Percentiles rank a stretch among this genome's conserved stretches.
Conservation (phyloP, 345 rosid species). For the Hevea brasiliensis region DNA sequence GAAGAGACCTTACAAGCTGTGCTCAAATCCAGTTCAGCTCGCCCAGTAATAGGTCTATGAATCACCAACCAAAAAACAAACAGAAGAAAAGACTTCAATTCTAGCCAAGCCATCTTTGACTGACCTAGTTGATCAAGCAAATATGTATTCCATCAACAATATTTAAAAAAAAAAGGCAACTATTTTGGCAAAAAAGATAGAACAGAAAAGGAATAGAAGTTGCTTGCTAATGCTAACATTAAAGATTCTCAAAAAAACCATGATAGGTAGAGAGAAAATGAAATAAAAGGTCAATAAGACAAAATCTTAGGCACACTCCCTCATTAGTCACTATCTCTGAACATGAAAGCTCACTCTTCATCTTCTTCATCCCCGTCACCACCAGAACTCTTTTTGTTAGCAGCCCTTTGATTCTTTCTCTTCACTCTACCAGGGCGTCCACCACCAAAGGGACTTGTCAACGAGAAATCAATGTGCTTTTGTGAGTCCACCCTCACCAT, state of each 20-base stretch:
- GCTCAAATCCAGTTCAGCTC: no score
- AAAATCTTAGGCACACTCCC: not conserved
- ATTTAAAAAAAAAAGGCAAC: not conserved
- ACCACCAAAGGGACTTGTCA: constrained; percentile 67
- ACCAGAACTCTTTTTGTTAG: constrained; percentile 19
- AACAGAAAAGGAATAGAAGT: not conserved
- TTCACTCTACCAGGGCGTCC: constrained; percentile 37
- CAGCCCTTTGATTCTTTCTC: constrained; percentile 21
- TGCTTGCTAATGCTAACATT: no score
- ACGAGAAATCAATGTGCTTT: constrained; percentile 69
- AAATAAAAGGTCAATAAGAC: not conserved
- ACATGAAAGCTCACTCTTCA: not conserved
- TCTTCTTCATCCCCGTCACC: constrained; percentile 21
- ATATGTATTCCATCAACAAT: not conserved
- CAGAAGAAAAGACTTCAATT: not conserved
- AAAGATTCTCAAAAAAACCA: not conserved
- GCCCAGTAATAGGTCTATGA: no score
- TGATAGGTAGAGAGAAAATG: not conserved
- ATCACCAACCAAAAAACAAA: not conserved
- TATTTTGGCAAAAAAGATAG: not conserved
- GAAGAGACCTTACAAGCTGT: no score
- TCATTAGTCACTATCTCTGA: not conserved
- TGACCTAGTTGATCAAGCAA: not conserved
- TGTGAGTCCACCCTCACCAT: constrained; percentile 71
- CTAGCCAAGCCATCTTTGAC: not conserved